Percentiles rank a stretch among this genome's conserved stretches.
Conservation (phyloP, 2,329 filamentous ascomycete genomes). For the Talaromyces pinophilus region DNA sequence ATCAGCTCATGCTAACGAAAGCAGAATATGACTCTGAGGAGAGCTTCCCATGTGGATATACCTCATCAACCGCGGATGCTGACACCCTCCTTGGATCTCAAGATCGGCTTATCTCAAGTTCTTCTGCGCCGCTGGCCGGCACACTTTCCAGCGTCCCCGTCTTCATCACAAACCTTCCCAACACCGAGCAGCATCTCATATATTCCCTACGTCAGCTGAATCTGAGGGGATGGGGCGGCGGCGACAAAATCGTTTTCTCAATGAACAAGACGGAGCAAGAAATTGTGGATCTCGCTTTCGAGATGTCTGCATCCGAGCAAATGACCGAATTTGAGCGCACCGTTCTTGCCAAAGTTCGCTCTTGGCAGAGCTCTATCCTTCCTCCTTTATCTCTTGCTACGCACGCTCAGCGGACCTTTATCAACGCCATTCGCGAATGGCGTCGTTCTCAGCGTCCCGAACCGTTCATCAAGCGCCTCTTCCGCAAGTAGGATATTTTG, state of each 20-base stretch:
- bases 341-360: neutral
- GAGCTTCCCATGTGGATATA: neutral
- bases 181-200: neutral
- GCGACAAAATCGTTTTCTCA: neutral
- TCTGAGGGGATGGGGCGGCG: neutral
- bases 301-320: neutral
- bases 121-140: neutral
- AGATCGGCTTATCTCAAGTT: neutral
- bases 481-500: neutral
- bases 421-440: neutral
- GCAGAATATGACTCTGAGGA: neutral
- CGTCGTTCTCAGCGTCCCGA: neutral
- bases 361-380: neutral
- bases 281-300: neutral
- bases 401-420: neutral
- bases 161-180: neutral
- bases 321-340: neutral
- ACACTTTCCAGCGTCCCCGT: neutral
- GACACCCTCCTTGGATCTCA: neutral
- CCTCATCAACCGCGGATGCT: neutral
- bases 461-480: neutral
- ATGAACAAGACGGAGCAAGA: conserved; percentile 1
- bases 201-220: neutral
- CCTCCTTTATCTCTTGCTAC: neutral
- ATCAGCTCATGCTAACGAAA: neutral